A percentile compares a stretch with the other conserved stretches of the same genome.
Evolutionary conservation across 2,329 filamentous ascomycete species (phyloP).

Genomic region (Fusarium nygamai): DNA sequence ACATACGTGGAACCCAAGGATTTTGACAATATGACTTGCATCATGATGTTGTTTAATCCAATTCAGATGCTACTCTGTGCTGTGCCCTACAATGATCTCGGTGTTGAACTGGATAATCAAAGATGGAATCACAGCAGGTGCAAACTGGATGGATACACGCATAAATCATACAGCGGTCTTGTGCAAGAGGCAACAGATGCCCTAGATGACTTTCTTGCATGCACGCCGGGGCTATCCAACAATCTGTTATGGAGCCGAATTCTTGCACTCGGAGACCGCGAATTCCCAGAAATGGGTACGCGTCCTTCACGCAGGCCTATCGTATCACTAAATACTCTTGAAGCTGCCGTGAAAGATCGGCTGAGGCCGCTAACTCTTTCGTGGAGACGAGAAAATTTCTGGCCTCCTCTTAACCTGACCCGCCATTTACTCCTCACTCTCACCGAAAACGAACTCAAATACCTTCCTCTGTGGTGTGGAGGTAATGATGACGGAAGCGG

Average conservation of each 20-base stretch:
- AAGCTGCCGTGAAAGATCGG: constrained; percentile 33
- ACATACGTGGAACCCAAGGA: constrained; percentile 50
- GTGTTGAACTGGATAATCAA: constrained; percentile 16
- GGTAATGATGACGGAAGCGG: constrained; percentile 63
- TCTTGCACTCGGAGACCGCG: not conserved
- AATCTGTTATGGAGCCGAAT: constrained; percentile 12
- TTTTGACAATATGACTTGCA: constrained; percentile 23
- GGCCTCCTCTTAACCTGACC: constrained; percentile 50
- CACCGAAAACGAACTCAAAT: constrained; percentile 66
- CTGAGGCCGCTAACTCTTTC: constrained; percentile 33
- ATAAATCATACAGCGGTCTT: not conserved
- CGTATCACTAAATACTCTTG: constrained; percentile 34
- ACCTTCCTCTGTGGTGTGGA: constrained; percentile 72
- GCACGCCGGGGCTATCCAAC: not conserved
- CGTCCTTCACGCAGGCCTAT: constrained; percentile 14
- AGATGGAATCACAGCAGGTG: constrained; percentile 7
- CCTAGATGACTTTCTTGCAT: constrained; percentile 18
- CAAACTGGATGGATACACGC: not conserved
- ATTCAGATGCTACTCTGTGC: constrained; percentile 45
- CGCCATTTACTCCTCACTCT: constrained; percentile 63
- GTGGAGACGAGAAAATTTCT: constrained; percentile 45
- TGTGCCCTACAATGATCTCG: constrained; percentile 49
- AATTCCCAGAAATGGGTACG: not conserved
- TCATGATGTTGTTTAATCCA: constrained; percentile 26
- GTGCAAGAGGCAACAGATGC: not conserved